Base-by-base conservation (phyloP, 352 stramenopile species). In the Pythium plurisporium region DNA sequence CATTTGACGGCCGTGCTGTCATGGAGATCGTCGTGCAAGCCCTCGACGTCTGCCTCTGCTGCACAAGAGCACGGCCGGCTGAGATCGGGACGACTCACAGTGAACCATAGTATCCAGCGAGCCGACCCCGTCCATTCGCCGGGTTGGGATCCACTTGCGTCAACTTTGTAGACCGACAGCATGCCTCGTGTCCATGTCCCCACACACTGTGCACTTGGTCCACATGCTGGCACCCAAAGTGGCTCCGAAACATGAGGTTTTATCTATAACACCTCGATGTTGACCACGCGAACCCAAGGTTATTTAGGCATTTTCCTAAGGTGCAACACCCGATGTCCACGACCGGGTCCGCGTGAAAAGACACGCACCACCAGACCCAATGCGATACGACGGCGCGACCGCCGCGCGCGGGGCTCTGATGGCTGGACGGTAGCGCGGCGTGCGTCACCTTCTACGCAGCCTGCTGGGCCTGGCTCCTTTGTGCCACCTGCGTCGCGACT, bases 381-480 rank as follows among this genome's bases (percentile, higher is more conserved):
- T 54, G 57, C 48, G 48, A 64, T 54, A 48, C 44, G 57, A 64
- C 49, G 40, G 40, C 41, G 57, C 55, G 46, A 63, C 55, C 38
- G 38, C n/a, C 52, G 46, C 52, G 52, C 42, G 50, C 42, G 22
- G 19, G 48, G 14, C 30, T 38, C 20, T 11, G 54, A 61, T 59
- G 57, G 57, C 49, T 58, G 57, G 57, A 46, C 36, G 48, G 48
- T 33, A 50, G 30, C 8, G 20, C 49, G 27, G 46, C 46, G 40
- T 17, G 46, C 19, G 17, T 41, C 45, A 30, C 14, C 15, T 55
- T 50, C 43, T 19, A 31, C 33, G 31, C 19, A 4, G 29, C 15
- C 36, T 55, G 37, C 55, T 47, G 42, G 43, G 15, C 19, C 27
- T 36, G 38, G 10, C n/a, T 53, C 19, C 4, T 12, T 25, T 4